A percentile compares a stretch with the other conserved stretches of the same genome.
phyloP scores from a whole-genome alignment of 768 basidiomycete species.

The Mrakia blollopis region DNA sequence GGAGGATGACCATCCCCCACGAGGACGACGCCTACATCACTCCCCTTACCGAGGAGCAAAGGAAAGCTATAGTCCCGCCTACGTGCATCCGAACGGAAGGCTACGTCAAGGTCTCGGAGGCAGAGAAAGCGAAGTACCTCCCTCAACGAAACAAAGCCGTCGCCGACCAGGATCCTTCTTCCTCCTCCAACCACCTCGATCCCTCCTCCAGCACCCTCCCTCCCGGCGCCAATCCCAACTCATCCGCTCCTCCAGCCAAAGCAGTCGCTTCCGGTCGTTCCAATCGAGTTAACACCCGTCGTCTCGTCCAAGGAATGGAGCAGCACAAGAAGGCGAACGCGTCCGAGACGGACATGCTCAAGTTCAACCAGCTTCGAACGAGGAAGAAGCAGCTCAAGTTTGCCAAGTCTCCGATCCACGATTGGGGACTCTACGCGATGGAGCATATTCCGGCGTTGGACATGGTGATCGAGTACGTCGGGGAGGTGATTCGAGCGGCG shows the following conservation, averaged over 20 bases:
- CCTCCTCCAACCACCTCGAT: background rate
- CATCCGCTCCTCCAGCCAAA: background rate
- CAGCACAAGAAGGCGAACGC: slow-evolving; percentile 76
- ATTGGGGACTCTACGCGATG: slow-evolving; percentile 98
- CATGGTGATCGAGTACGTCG: slow-evolving; percentile 99
- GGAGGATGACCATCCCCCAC: background rate
- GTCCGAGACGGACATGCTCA: slow-evolving; percentile 65
- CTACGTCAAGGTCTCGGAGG: slow-evolving; percentile 87
- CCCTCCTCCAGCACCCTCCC: background rate
- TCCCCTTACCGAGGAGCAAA: background rate
- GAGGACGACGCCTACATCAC: background rate
- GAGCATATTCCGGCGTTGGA: slow-evolving; percentile 88
- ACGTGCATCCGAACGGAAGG: slow-evolving; percentile 83
- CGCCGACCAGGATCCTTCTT: slow-evolving; percentile 33
- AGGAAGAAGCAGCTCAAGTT: slow-evolving; percentile 97
- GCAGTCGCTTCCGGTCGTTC: slow-evolving; percentile 43
- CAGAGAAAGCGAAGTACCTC: slow-evolving; percentile 86
- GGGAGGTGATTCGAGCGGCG: slow-evolving; percentile 89
- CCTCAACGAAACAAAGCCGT: slow-evolving; percentile 58
- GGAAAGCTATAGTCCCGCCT: background rate
- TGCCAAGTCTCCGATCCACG: slow-evolving; percentile 90
- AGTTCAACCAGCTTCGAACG: slow-evolving; percentile 97
- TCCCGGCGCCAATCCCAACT: slow-evolving; percentile 7
- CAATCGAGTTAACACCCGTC: slow-evolving; percentile 85
- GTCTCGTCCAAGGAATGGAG: slow-evolving; percentile 86